Conservation (phyloP, 2,329 filamentous ascomycete genomes). For the Curvularia hawaiiensis region DNA sequence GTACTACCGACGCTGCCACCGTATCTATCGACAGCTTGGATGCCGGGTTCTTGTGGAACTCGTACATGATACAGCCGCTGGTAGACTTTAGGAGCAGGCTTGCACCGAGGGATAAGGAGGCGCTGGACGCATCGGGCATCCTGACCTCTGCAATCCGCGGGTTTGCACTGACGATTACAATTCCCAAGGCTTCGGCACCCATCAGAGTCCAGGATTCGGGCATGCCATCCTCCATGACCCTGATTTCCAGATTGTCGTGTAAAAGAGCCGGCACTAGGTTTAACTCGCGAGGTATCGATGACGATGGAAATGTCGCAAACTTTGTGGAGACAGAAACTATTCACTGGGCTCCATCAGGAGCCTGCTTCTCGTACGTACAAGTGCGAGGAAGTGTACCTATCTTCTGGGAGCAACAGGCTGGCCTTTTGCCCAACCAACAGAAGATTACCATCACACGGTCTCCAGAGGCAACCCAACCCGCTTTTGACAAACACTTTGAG, state of each 20-base stretch:
- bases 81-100: slow-evolving; percentile 87
- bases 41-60: slow-evolving; percentile 94
- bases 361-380: slow-evolving; percentile 93
- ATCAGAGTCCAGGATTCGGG: slow-evolving; percentile 69
- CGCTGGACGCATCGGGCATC: slow-evolving; percentile 84
- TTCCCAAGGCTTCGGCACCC: slow-evolving; percentile 77
- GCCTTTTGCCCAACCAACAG: slow-evolving; percentile 87
- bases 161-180: slow-evolving; percentile 84
- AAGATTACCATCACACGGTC: slow-evolving; percentile 93
- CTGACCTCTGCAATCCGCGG: slow-evolving; percentile 93
- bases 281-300: slow-evolving; percentile 96
- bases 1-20: slow-evolving; percentile 75
- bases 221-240: slow-evolving; percentile 80
- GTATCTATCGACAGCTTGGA: slow-evolving; percentile 95
- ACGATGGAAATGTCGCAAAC: slow-evolving; percentile 96
- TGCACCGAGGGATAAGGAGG: slow-evolving; percentile 72
- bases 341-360: slow-evolving; percentile 78
- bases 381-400: slow-evolving; percentile 90
- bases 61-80: slow-evolving; percentile 94
- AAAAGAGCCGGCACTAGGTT: slow-evolving; percentile 91
- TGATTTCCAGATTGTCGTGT: slow-evolving; percentile 92
- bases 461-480: slow-evolving; percentile 86
- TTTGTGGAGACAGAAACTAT: slow-evolving; percentile 98
- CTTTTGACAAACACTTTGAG: slow-evolving; percentile 94
- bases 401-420: slow-evolving; percentile 95